Conservation (phyloP, 2,329 filamentous ascomycete species). For the Aspergillus cejpii region DNA sequence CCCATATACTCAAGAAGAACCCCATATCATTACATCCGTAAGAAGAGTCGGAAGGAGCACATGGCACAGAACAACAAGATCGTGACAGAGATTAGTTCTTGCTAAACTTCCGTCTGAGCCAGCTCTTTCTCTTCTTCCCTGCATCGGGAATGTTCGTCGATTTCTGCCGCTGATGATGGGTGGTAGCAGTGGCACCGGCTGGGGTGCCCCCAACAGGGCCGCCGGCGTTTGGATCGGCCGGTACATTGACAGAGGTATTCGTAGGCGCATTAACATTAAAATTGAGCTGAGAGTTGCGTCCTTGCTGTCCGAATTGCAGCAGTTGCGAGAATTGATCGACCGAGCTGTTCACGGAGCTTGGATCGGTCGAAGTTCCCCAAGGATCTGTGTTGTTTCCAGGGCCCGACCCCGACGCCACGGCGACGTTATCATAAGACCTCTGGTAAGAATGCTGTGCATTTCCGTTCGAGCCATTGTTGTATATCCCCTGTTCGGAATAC, state of each 20-base stretch:
- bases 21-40: conserved; percentile 2
- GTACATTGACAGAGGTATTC: conserved; percentile 4
- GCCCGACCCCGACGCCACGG: conserved; percentile 58
- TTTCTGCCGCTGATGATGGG: conserved; percentile 20
- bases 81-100: no score
- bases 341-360: conserved; percentile 89
- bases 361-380: conserved; percentile 75
- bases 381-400: conserved; percentile 67
- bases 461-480: conserved; percentile 29
- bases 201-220: conserved; percentile 23
- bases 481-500: conserved; percentile 29
- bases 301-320: conserved; percentile 54
- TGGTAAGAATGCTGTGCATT: conserved; percentile 54
- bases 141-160: conserved; percentile 15
- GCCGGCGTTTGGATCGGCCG: conserved; percentile 20
- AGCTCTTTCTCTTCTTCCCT: conserved; percentile 76
- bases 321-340: conserved; percentile 63
- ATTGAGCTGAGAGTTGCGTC: conserved; percentile 42
- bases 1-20: conserved; percentile 5
- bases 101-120: conserved; percentile 80
- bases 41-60: conserved; percentile 23
- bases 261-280: conserved; percentile 23
- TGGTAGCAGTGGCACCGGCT: conserved; percentile 14
- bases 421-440: conserved; percentile 79
- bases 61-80: no score